Conservation (phyloP, 1,139 yeast species). For the Kurtzmaniella natalensis region DNA sequence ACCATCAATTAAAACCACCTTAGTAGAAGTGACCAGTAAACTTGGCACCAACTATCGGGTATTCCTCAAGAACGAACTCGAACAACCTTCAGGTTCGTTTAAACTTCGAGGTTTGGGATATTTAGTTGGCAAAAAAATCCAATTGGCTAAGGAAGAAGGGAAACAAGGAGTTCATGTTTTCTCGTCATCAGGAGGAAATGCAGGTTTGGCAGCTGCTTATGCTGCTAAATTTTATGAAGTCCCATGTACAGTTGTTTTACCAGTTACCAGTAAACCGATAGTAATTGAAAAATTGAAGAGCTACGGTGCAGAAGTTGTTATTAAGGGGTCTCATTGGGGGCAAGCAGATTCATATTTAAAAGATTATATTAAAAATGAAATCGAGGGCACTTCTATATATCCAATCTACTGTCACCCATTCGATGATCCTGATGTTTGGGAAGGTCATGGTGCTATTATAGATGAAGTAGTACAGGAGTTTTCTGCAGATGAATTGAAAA, state of each 20-base stretch:
- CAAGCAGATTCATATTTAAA: slow-evolving; percentile 34
- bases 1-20: slow-evolving; percentile 22
- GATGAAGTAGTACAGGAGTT: slow-evolving; percentile 25
- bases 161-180: slow-evolving; percentile 23
- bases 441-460: slow-evolving; percentile 34
- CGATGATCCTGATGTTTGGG: slow-evolving; percentile 35
- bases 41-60: slow-evolving; percentile 20
- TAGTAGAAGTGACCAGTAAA: slow-evolving; percentile 25
- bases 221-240: slow-evolving; percentile 23
- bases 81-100: slow-evolving; percentile 41
- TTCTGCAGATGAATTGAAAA: slow-evolving; percentile 12
- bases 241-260: slow-evolving; percentile 39
- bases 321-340: slow-evolving; percentile 31
- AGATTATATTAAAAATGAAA: slow-evolving; percentile 14
- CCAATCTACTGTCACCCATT: slow-evolving; percentile 41
- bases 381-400: slow-evolving; percentile 13
- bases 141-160: slow-evolving; percentile 14
- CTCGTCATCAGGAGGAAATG: slow-evolving; percentile 45
- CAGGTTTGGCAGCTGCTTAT: slow-evolving; percentile 45
- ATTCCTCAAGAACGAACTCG: slow-evolving; percentile 34
- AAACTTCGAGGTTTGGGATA: slow-evolving; percentile 39
- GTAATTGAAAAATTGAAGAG: slow-evolving; percentile 21
- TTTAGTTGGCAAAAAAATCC: slow-evolving; percentile 21
- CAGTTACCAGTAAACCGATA: slow-evolving; percentile 21
- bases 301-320: slow-evolving; percentile 27